Percentiles rank a stretch among this genome's conserved stretches.
Conservation (phyloP, 2,329 filamentous ascomycete species). For the Penicillium corylophilum region DNA sequence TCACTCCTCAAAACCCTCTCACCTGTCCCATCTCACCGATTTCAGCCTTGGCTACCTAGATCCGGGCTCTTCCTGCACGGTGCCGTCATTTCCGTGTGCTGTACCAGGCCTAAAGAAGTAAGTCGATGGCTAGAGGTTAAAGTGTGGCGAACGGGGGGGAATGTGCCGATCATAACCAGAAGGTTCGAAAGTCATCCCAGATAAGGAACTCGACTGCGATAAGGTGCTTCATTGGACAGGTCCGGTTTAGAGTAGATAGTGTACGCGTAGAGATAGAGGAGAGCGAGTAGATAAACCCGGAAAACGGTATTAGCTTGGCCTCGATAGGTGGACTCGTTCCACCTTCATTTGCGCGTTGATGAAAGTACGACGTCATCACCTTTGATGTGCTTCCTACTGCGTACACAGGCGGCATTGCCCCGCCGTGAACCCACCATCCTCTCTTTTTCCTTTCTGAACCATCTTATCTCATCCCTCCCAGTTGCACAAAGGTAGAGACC, state of each 20-base stretch:
- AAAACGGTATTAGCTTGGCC: too few relatives aligned
- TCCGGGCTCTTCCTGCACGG: slow-evolving; percentile 14
- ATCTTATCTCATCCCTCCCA: not conserved
- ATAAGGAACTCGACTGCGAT: not conserved
- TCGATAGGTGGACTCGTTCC: too few relatives aligned
- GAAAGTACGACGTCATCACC: not conserved
- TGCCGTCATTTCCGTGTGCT: slow-evolving; percentile 26
- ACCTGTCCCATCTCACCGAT: too few relatives aligned
- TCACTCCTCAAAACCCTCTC: too few relatives aligned
- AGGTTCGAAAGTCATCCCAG: too few relatives aligned
- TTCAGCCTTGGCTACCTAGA: not conserved
- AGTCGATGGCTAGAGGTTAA: not conserved
- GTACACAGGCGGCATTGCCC: not conserved
- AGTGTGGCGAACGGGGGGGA: slow-evolving; percentile 4
- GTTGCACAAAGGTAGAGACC: slow-evolving; percentile 4
- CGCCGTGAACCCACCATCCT: not conserved
- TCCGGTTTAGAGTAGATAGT: too few relatives aligned
- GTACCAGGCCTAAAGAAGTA: slow-evolving; percentile 22
- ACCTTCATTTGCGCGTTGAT: too few relatives aligned
- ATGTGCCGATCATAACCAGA: slow-evolving; percentile 1
- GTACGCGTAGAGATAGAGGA: too few relatives aligned
- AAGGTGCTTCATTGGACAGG: not conserved
- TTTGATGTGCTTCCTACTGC: not conserved
- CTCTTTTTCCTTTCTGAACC: not conserved
- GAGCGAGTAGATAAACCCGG: too few relatives aligned